Evolutionary conservation across 139 green algal species (phyloP), one percentile per base, ranked within the genome.

Genomic region (Desmodesmus armatus): DNA sequence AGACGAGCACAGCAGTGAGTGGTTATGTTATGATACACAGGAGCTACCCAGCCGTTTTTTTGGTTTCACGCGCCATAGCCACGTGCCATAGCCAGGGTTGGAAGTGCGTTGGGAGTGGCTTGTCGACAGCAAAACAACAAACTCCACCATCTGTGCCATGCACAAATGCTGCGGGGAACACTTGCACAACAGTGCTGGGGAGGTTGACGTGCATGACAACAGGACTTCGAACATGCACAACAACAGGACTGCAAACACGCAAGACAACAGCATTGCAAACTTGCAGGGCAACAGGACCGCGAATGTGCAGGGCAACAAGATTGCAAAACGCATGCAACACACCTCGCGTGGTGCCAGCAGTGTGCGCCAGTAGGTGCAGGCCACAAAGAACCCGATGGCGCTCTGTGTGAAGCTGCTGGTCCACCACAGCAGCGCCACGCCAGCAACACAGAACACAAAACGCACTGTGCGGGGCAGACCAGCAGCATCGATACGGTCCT

Each of bases 341-440:
- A 84, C 78, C 78, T 86, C 80, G 19, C 31, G 19, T 3, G 69
- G 51, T 19, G 43, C 35, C 69, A 86, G 72, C 67, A 79, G 63
- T n/a, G 80, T 86, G 69, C 80, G 69, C 80, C 80, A 86, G 69
- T 86, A 86, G 2, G 80, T 86, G 21, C 37, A 43, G 13, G 72
- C 72, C 37, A 80, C 80, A 29, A 86, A 79, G 49, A 66, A 53
- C 37, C 80, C 80, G 43, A 86, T 73, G 35, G 40, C 31, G 4
- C 2, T 23, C 53, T 78, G 51, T 2, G 37, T 55, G 67, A 62
- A 86, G 67, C 25, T 80, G 23, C 29, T 39, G 2, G 33, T 33
- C 9, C 69, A 72, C 49, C 72, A 60, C 51, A 86, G 80, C 67
- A 35, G 11, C 7, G 47, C 44, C 27, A 86, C 41, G 0, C 29